Evolutionary conservation across 805 yeast species (phyloP).

Genomic region (Candida vartiovaarae): DNA sequence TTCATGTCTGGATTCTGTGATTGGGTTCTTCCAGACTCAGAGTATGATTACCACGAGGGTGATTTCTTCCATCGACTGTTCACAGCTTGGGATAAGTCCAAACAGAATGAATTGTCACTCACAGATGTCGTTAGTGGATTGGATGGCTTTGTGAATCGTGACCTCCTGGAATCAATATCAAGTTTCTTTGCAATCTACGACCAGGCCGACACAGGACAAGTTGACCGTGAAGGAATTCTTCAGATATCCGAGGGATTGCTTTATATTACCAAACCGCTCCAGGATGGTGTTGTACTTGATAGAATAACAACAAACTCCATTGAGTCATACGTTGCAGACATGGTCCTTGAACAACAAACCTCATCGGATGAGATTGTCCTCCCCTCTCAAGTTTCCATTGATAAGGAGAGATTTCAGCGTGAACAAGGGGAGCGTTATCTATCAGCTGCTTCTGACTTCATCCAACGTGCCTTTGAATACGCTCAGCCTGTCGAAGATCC

Average conservation of each 20-base stretch:
- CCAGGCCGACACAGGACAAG: conserved; percentile 45
- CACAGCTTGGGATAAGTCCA: conserved; percentile 58
- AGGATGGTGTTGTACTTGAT: conserved; percentile 65
- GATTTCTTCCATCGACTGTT: conserved; percentile 61
- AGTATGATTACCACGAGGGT: conserved; percentile 30
- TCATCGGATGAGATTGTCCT: conserved; percentile 35
- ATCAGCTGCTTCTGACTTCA: conserved; percentile 79
- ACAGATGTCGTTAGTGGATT: conserved; percentile 69
- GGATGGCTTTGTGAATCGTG: conserved; percentile 59
- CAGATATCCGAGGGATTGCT: conserved; percentile 83
- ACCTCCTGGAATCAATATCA: conserved; percentile 71
- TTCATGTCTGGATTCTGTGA: conserved; percentile 78
- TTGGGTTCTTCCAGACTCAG: conserved; percentile 49
- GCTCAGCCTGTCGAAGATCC: conserved; percentile 63
- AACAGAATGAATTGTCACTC: conserved; percentile 50
- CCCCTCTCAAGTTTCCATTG: conserved; percentile 55
- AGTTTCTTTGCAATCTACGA: conserved; percentile 77
- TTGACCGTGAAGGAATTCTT: conserved; percentile 74
- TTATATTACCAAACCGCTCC: conserved; percentile 79
- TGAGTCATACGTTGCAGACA: conserved; percentile 62
- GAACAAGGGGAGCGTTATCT: conserved; percentile 76
- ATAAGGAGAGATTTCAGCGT: conserved; percentile 52
- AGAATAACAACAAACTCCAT: conserved; percentile 52
- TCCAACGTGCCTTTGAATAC: conserved; percentile 84
- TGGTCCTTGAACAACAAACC: conserved; percentile 34